Evolutionary conservation across 73 alveolate species (phyloP).

Genomic region (Paraurostyla sp.): DNA sequence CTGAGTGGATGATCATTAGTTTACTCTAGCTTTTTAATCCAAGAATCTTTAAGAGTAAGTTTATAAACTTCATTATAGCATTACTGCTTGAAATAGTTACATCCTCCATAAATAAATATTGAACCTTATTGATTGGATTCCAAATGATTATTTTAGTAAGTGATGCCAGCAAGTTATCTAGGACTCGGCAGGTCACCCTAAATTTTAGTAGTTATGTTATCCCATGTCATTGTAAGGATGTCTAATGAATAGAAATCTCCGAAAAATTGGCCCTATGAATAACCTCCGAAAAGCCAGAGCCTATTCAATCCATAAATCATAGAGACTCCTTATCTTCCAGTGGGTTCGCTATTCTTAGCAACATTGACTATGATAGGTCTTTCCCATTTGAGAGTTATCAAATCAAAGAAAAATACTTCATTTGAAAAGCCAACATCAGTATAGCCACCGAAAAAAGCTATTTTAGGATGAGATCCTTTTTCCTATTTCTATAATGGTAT

Average conservation of each 20-base stretch:
- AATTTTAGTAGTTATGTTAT: neutral
- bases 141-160: neutral
- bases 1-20: neutral
- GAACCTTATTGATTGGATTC: neutral
- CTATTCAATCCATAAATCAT: slow-evolving; percentile 9
- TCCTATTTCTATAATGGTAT: neutral
- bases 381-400: slow-evolving; percentile 6
- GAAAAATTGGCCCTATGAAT: neutral
- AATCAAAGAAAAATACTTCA: slow-evolving; percentile 12
- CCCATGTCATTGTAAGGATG: neutral
- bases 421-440: slow-evolving; percentile 39
- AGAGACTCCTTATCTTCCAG: slow-evolving; percentile 39
- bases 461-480: neutral
- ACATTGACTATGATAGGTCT: neutral
- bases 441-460: slow-evolving; percentile 40
- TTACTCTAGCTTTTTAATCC: slow-evolving; percentile 1
- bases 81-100: neutral
- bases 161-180: neutral
- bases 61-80: slow-evolving; percentile 19
- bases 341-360: neutral
- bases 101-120: slow-evolving; percentile 30
- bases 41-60: slow-evolving; percentile 10
- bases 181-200: slow-evolving; percentile 28
- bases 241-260: neutral
- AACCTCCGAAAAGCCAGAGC: slow-evolving; percentile 47